These are phyloP conservation scores for Hydrangea macrophylla DNA, from an alignment of 148 eudicot genomes.

Conservation along the genomic window DNA sequence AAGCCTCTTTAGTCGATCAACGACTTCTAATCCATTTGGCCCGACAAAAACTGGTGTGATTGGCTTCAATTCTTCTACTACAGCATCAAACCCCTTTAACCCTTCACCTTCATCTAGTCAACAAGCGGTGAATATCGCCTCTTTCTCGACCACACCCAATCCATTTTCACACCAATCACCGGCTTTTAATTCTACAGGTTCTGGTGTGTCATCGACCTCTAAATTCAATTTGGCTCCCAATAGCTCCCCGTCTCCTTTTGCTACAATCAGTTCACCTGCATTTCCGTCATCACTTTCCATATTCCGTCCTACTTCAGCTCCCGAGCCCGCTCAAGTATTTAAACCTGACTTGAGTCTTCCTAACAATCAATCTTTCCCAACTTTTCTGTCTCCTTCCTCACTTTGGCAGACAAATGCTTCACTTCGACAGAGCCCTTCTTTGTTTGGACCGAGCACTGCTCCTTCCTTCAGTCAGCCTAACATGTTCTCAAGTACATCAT, in stretches of 20 bases:
- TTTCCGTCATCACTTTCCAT: not conserved
- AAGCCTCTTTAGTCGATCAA: not conserved
- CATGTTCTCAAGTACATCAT: not conserved
- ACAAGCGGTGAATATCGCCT: not conserved
- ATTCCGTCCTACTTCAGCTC: not conserved
- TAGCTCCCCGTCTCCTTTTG: not conserved
- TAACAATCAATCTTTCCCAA: constrained; percentile 1
- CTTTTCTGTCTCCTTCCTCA: not conserved
- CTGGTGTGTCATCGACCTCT: not conserved
- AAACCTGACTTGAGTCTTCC: not conserved
- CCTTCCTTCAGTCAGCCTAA: not conserved
- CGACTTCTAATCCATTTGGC: not conserved
- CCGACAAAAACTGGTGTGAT: too few relatives aligned
- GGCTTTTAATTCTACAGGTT: not conserved
- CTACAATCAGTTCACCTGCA: too few relatives aligned
- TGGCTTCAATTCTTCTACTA: too few relatives aligned
- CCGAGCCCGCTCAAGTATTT: not conserved
- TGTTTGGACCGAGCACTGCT: not conserved
- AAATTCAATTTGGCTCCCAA: not conserved
- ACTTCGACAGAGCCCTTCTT: not conserved
- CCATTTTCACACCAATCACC: constrained; percentile 8
- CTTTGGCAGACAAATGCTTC: not conserved
- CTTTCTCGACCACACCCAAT: constrained; percentile 9
- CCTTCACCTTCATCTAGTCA: not conserved
- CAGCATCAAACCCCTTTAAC: not conserved